phyloP scores from a whole-genome alignment of 768 basidiomycete species.

The Filobasidium floriforme region DNA sequence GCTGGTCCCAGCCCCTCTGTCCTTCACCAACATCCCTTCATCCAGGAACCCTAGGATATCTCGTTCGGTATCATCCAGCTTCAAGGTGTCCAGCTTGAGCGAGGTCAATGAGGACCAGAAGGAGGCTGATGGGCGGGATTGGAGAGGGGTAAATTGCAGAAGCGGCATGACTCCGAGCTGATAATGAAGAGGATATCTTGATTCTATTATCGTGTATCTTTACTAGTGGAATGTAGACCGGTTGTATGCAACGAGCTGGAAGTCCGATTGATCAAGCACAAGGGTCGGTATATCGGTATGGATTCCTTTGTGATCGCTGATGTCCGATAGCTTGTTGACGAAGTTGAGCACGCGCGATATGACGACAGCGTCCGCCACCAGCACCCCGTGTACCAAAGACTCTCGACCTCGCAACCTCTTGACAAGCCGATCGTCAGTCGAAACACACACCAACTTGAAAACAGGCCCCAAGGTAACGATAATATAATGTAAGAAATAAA shows the following conservation, averaged over 20 bases:
- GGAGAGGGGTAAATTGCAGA: conserved; percentile 82
- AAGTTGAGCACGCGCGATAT: no score
- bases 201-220: not conserved
- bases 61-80: conserved; percentile 58
- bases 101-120: conserved; percentile 88
- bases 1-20: conserved; percentile 51
- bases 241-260: no score
- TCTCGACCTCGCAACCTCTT: no score
- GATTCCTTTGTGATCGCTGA: no score
- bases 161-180: conserved; percentile 32
- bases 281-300: no score
- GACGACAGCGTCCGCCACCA: not conserved
- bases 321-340: no score
- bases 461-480: not conserved
- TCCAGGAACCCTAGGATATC: conserved; percentile 62
- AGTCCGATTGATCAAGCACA: no score
- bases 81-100: conserved; percentile 83
- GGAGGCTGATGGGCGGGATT: conserved; percentile 75
- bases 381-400: no score
- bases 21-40: conserved; percentile 62
- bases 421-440: no score
- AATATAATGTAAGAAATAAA: conserved; percentile 1
- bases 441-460: not conserved
- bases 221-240: no score
- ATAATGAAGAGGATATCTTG: not conserved